phyloP scores from a whole-genome alignment of 352 stramenopile species.

The Phytophthora colocasiae region DNA sequence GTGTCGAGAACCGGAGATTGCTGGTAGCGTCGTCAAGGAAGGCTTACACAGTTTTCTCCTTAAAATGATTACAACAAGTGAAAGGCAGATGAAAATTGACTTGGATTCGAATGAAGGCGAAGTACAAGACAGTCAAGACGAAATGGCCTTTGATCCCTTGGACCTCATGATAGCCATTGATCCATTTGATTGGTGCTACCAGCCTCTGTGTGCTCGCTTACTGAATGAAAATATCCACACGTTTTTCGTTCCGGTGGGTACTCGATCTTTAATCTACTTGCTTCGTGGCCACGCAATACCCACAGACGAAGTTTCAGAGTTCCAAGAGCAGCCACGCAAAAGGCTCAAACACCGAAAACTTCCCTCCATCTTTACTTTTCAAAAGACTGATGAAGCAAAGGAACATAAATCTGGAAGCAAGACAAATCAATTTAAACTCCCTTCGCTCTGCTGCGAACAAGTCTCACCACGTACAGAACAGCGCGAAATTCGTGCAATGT shows the following conservation, averaged over 20 bases:
- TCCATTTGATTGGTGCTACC: conserved; percentile 69
- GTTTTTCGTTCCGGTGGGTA: conserved; percentile 54
- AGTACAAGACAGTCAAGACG: background rate
- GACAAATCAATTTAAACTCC: conserved; percentile 1
- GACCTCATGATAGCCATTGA: conserved; percentile 60
- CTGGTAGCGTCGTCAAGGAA: conserved; percentile 47
- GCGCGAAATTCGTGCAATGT: conserved; percentile 16
- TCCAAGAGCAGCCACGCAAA: conserved; percentile 23
- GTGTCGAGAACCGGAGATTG: conserved; percentile 39
- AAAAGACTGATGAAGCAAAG: conserved; percentile 7
- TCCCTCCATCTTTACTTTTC: conserved; percentile 55
- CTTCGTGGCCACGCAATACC: conserved; percentile 45
- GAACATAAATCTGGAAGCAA: background rate
- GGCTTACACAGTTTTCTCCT: conserved; percentile 50
- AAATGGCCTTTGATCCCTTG: conserved; percentile 29
- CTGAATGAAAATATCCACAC: conserved; percentile 23
- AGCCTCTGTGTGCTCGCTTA: conserved; percentile 37
- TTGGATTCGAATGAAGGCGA: background rate
- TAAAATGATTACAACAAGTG: conserved; percentile 31
- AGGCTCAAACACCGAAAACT: conserved; percentile 18
- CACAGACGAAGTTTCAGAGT: conserved; percentile 58
- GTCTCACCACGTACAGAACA: background rate
- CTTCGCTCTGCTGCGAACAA: conserved; percentile 11
- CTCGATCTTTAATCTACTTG: conserved; percentile 45
- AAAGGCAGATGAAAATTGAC: background rate